Evolutionary conservation across 176 grass and related monocot genomes (phyloP), one percentile per base, ranked within the genome.

Genomic region (Aegilops tauschii): DNA sequence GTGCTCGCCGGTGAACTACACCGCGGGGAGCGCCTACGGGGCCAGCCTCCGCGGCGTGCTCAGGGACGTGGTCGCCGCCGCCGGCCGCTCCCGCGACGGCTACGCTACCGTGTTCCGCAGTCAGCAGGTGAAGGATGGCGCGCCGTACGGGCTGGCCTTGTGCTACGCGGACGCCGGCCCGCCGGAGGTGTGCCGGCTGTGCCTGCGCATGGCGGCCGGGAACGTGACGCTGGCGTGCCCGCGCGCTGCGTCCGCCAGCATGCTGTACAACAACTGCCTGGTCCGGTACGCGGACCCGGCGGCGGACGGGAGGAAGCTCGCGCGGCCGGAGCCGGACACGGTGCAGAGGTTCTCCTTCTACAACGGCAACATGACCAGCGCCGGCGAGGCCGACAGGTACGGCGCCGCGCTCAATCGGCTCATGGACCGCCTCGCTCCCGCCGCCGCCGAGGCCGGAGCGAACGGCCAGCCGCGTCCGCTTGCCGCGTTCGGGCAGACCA

Each of bases 231-330:
- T 86, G 7, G 32, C 23, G 45, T 86, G 84, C 84, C 74, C 74
- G 63, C 63, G 47, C 74, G 63, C 74, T 3, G n/a, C 36, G 21
- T 64, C 6, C 30, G 84, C 63, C 9, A 75, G 31, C 84, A 79
- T 86, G 45, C 10, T 86, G 84, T 79, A 86, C 75, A 86, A 86
- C 64, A 79, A 69, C 45, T 86, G 84, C 63, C 45, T 86, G 31
- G 32, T 86, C 21, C 75, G 84, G n/a, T 86, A 86, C 65, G 32
- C 16, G 18, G 65, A 65, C 31, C 36, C 65, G 13, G 23, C 64
- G 9, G 13, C 56, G 8, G 63, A 16, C 31, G 31, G 12, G 47
- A 59, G 56, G 56, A 18, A 59, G 56, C 56, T 59, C 32, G 54
- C 77, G 47, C 63, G 56, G 1, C 61, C n/a, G n/a, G 3, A 8